Conservation (phyloP, 495 filamentous ascomycete genomes). For the Evansstolkia leycettana region DNA sequence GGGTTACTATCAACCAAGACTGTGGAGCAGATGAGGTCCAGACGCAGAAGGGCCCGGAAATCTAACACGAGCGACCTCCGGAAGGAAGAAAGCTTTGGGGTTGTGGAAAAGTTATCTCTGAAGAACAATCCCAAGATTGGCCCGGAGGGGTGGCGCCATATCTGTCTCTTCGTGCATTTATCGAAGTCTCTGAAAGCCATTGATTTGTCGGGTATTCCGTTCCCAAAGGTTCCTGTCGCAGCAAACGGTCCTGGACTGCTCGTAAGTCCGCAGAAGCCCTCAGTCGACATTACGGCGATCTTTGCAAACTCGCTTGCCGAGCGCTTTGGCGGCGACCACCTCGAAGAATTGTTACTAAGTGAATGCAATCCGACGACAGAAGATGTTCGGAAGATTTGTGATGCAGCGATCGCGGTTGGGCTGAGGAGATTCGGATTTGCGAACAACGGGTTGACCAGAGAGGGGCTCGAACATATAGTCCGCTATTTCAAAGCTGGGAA, state of each 20-base stretch:
- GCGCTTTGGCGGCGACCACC: slow-evolving; percentile 57
- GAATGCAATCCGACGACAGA: slow-evolving; percentile 60
- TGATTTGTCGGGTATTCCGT: slow-evolving; percentile 76
- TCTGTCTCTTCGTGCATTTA: slow-evolving; percentile 81
- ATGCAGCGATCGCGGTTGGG: slow-evolving; percentile 62
- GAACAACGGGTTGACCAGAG: slow-evolving; percentile 60
- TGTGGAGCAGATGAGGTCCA: slow-evolving; percentile 38
- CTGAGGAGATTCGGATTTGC: slow-evolving; percentile 70
- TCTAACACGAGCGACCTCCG: slow-evolving; percentile 5
- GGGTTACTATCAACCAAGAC: slow-evolving; percentile 73
- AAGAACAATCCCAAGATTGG: slow-evolving; percentile 82
- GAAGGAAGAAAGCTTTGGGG: slow-evolving; percentile 43
- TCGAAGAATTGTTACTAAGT: slow-evolving; percentile 76
- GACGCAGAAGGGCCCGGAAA: slow-evolving; percentile 23
- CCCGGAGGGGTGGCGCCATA: slow-evolving; percentile 79
- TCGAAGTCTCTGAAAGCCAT: slow-evolving; percentile 75
- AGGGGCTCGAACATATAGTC: slow-evolving; percentile 63
- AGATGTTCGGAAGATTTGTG: slow-evolving; percentile 60
- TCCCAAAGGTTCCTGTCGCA: slow-evolving; percentile 39
- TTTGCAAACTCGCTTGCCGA: slow-evolving; percentile 65
- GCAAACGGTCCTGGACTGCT: slow-evolving; percentile 4
- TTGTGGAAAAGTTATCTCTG: slow-evolving; percentile 78
- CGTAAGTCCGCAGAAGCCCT: slow-evolving; percentile 1
- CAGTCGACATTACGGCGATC: slow-evolving; percentile 40
- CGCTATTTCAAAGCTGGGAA: slow-evolving; percentile 58